Evolutionary conservation across 2,329 filamentous ascomycete genomes (phyloP), one percentile per base, ranked within the genome.

Genomic region (Coniochaeta prunicola): DNA sequence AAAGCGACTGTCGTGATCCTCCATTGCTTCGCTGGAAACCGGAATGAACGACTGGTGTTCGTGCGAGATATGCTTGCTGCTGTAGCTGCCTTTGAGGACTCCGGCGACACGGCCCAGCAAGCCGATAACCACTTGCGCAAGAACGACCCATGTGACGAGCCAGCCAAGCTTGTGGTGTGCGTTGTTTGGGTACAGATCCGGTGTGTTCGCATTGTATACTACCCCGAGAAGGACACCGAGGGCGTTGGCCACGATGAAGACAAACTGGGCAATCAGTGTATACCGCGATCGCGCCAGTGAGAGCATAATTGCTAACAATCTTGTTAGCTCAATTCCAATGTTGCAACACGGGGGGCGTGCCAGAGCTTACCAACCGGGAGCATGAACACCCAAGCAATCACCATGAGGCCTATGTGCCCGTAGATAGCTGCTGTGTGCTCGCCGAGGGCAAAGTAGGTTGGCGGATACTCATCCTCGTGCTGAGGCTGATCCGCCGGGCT

Each of bases 91-190:
- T 38, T 62, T 74, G 59, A 79, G 70, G 26, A 72, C 72, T 17
- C 80, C 79, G 4, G 81, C 79, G 61, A 89, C 83, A 45, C 80
- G 75, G 57, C 86, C 85, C 53, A 91, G 74, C 58, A 91, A 70
- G 55, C 85, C 83, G 69, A 96, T 76, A 40, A 88, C 66, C 17
- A 88, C 80, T 75, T 96, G 93, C 0, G 81, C 85, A 57, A 79
- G 80, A 12, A 89, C 79, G 4, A 92, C 77, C 78, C 84, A 89
- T 3, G 89, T 93, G 31, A 88, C 80, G 45, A 90, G 79, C 93
- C 93, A 97, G 58, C 92, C 92, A 48, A 93, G 81, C 71, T 90
- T 92, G 76, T 92, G 87, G 71, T 97, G 92, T n/a, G 88, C 84
- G 69, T 96, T 96, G 69, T 89, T 87, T 33, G 86, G 86, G 70